Conservation (phyloP, 192 early-diverging fungal genomes). For the Coemansia sp. region DNA sequence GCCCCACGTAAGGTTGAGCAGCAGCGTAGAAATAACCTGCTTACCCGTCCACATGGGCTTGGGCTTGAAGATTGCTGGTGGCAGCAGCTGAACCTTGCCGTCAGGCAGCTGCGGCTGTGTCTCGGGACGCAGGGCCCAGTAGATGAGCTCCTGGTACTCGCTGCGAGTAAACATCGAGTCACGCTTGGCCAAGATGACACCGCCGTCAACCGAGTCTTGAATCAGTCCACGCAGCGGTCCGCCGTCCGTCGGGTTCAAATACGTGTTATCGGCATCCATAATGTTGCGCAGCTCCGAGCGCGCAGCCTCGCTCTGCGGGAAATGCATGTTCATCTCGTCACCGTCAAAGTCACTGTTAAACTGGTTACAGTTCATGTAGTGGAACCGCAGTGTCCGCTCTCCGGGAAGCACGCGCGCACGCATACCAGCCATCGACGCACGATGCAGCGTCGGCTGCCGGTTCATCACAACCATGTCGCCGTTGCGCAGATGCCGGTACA, state of each 20-base stretch:
- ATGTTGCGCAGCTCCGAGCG: slow-evolving; percentile 95
- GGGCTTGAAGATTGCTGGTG: slow-evolving; percentile 89
- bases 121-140: slow-evolving; percentile 80
- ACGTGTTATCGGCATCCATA: slow-evolving; percentile 92
- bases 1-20: slow-evolving; percentile 85
- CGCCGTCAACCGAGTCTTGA: slow-evolving; percentile 97
- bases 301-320: slow-evolving; percentile 97
- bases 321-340: slow-evolving; percentile 99
- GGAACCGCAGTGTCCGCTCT: slow-evolving; percentile 99
- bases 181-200: slow-evolving; percentile 87
- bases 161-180: slow-evolving; percentile 85
- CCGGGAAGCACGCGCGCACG: slow-evolving; percentile 91
- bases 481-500: slow-evolving; percentile 92
- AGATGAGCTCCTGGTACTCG: slow-evolving; percentile 94
- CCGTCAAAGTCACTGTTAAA: slow-evolving; percentile 99
- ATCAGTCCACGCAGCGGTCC: slow-evolving; percentile 97
- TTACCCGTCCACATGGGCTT: slow-evolving; percentile 94
- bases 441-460: slow-evolving; percentile 99
- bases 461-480: slow-evolving; percentile 98
- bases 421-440: slow-evolving; percentile 99
- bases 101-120: slow-evolving; percentile 50
- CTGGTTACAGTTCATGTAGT: slow-evolving; percentile 93
- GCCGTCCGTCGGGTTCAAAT: slow-evolving; percentile 95
- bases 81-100: slow-evolving; percentile 81
- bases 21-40: slow-evolving; percentile 91